Evolutionary conservation across 345 rosid species (phyloP).

Genomic region (Noccaea caerulescens): DNA sequence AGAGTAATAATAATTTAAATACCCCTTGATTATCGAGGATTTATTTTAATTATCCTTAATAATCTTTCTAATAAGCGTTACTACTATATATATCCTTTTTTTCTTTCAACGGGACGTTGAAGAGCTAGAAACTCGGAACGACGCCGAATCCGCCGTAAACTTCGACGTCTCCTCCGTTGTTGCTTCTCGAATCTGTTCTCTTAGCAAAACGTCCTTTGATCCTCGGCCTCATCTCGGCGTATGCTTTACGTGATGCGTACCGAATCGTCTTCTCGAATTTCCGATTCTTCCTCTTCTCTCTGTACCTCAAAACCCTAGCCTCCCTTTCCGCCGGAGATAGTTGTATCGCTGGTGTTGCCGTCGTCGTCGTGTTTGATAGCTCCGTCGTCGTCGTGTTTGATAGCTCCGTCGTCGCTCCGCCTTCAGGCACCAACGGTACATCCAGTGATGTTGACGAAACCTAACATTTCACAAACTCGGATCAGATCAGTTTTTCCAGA

Average conservation of each 20-base stretch:
- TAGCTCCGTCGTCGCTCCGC: constrained; percentile 53
- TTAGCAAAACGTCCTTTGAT: constrained; percentile 92
- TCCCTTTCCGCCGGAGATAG: constrained; percentile 81
- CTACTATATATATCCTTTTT: not conserved
- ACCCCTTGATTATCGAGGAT: not conserved
- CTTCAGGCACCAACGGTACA: constrained; percentile 82
- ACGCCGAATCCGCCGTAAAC: constrained; percentile 63
- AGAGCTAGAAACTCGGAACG: constrained; percentile 54
- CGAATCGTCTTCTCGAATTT: constrained; percentile 93
- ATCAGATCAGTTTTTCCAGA: constrained; percentile 12
- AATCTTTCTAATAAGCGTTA: constrained; percentile 10
- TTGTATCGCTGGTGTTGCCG: constrained; percentile 48
- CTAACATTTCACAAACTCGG: constrained; percentile 38
- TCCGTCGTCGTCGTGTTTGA: constrained; percentile 55
- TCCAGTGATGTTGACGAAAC: constrained; percentile 76
- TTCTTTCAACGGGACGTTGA: not conserved
- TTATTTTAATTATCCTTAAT: not conserved
- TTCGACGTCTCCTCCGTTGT: constrained; percentile 43
- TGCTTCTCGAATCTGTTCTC: constrained; percentile 49
- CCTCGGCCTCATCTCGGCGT: constrained; percentile 83
- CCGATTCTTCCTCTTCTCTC: constrained; percentile 89
- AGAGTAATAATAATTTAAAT: too few relatives aligned
- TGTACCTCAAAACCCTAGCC: constrained; percentile 90
- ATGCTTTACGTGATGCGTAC: constrained; percentile 88
- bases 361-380: too few relatives aligned